These are phyloP conservation scores for Stentor coeruleus DNA, from an alignment of 73 alveolate genomes.

Conservation along the genomic window DNA sequence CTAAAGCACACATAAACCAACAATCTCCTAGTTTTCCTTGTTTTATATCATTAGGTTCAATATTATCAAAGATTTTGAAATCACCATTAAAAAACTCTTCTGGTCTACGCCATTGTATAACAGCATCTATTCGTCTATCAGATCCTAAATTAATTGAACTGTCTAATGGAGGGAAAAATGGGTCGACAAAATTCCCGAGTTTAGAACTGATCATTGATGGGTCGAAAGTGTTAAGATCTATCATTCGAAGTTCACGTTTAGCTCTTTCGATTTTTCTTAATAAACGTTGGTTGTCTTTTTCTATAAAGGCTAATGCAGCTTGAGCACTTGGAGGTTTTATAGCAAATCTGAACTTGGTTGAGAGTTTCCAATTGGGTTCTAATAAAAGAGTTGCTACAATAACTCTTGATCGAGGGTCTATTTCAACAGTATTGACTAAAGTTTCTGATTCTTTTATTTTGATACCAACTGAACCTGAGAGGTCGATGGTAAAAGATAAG, in stretches of 20 bases:
- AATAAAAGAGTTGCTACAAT: slow-evolving; percentile 23
- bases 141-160: not conserved
- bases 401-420: not conserved
- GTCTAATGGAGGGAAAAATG: not conserved
- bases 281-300: not conserved
- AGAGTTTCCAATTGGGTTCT: not conserved
- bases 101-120: slow-evolving; percentile 61
- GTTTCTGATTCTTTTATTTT: not conserved
- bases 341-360: not conserved
- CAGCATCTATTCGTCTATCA: slow-evolving; percentile 15
- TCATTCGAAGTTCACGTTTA: not conserved
- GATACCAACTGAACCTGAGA: not conserved
- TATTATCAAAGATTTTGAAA: slow-evolving; percentile 58
- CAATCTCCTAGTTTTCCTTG: slow-evolving; percentile 79
- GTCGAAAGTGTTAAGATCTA: too few species aligned
- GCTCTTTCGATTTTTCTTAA: not conserved
- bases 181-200: slow-evolving; percentile 13
- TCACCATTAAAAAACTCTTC: slow-evolving; percentile 40
- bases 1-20: slow-evolving; percentile 78
- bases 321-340: slow-evolving; percentile 6
- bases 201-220: too few species aligned
- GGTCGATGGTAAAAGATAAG: slow-evolving; percentile 22
- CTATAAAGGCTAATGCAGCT: not conserved
- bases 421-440: not conserved
- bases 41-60: slow-evolving; percentile 80